Evolutionary conservation across 2,329 filamentous ascomycete species (phyloP), one percentile per base, ranked within the genome.

Genomic region (Curvularia eragrostidis): DNA sequence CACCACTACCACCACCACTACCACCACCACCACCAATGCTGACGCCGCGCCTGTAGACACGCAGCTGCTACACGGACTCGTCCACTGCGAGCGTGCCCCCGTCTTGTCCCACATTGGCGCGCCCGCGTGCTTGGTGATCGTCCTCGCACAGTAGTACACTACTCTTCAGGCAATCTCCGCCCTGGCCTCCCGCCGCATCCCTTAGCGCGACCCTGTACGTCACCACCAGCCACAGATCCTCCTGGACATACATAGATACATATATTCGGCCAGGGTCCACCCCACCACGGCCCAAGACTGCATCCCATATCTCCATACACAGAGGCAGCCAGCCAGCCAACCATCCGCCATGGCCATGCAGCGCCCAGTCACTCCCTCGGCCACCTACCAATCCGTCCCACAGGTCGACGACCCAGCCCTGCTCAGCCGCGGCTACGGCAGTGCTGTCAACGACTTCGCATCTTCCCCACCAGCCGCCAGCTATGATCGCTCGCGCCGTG

Each of bases 371-470:
- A 61, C 63, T 38, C 55, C 55, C 12, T 58, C 55, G 30, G 55
- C 55, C 12, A 12, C 54, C 6, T 80, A 77, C 72, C 72, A 74
- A 66, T 66, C 72, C n/a, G 73, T 80, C 42, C 74, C 73, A 23
- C 63, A 67, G 41, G 69, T 73, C 43, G 64, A 71, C 56, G 69
- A 76, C 66, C 77, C 77, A 41, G 60, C 69, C 18, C 73, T 79
- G 44, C 63, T 76, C 19, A 73, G 63, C 56, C 72, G 72, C 61
- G 73, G 73, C 18, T 75, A 76, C 46, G 74, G 73, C 53, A 62
- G 50, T 36, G 59, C 61, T 12, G 59, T 62, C 38, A 70, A 66
- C 43, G 79, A 82, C 69, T 80, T 80, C 52, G 79, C 76, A 12
- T 64, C 65, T 46, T 72, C 52, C 24, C 72, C 77, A 42, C 70